Evolutionary conservation across 163 green algal genomes (phyloP).

Genomic region (Volvox carteri): DNA sequence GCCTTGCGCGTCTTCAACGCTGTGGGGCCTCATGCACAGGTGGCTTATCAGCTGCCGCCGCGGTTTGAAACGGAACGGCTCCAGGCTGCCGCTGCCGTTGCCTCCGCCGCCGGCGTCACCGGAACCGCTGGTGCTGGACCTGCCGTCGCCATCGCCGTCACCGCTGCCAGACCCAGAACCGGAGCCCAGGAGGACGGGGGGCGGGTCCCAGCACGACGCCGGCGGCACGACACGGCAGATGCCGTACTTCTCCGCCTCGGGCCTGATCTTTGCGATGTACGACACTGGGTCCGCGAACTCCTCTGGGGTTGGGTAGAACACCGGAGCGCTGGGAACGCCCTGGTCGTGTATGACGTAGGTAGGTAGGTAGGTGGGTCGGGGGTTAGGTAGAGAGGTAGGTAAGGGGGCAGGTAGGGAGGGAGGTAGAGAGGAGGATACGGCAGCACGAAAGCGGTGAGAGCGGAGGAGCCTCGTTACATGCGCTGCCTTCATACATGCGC

Average conservation of each 20-base stretch:
- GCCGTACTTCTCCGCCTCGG: slow-evolving; percentile 80
- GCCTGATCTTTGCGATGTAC: slow-evolving; percentile 89
- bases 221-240: slow-evolving; percentile 90
- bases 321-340: slow-evolving; percentile 65
- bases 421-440: too few species aligned
- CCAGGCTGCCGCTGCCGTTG: background rate
- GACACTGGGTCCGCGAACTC: slow-evolving; percentile 91
- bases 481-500: too few species aligned
- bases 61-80: slow-evolving; percentile 76
- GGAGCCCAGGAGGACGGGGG: slow-evolving; percentile 54
- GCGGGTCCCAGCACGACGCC: slow-evolving; percentile 74
- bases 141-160: background rate
- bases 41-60: slow-evolving; percentile 80
- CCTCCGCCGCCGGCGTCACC: background rate
- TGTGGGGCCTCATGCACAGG: slow-evolving; percentile 73
- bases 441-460: too few species aligned
- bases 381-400: too few species aligned
- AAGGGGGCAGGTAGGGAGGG: too few species aligned
- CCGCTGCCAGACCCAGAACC: background rate
- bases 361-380: too few species aligned
- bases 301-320: slow-evolving; percentile 86
- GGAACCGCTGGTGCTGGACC: background rate
- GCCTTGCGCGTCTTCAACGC: background rate
- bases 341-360: too few species aligned
- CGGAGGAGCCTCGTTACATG: too few species aligned